Conservation (phyloP, 805 yeast genomes). For the Kazachstania bromeliacearum region DNA sequence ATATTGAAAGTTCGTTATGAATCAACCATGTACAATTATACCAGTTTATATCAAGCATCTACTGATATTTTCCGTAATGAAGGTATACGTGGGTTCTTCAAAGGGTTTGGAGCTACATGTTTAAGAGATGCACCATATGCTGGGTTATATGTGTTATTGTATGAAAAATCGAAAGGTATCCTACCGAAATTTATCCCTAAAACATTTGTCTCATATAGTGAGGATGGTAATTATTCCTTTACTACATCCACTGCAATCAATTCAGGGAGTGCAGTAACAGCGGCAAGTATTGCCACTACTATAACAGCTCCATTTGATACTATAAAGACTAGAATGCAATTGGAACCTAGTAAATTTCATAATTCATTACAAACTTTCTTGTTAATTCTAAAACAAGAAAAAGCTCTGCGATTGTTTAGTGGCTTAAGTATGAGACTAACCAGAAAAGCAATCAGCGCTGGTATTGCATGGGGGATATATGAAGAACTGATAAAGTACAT, state of each 20-base stretch:
- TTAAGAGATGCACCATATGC: slow-evolving; percentile 95
- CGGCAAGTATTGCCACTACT: slow-evolving; percentile 75
- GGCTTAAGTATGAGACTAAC: slow-evolving; percentile 75
- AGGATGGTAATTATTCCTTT: slow-evolving; percentile 22
- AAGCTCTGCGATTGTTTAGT: slow-evolving; percentile 53
- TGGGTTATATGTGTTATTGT: slow-evolving; percentile 78
- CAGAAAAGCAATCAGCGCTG: slow-evolving; percentile 85
- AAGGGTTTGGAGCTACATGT: slow-evolving; percentile 81
- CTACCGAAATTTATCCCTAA: slow-evolving; percentile 37
- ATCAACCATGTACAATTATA: slow-evolving; percentile 65
- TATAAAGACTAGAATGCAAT: slow-evolving; percentile 83
- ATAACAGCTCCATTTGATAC: slow-evolving; percentile 94
- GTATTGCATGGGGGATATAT: slow-evolving; percentile 94
- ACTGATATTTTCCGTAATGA: slow-evolving; percentile 43
- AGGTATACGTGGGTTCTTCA: slow-evolving; percentile 63
- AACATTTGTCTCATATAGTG: slow-evolving; percentile 10
- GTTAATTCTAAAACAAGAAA: slow-evolving; percentile 38
- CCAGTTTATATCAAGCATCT: slow-evolving; percentile 52
- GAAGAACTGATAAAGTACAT: slow-evolving; percentile 63
- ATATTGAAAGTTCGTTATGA: slow-evolving; percentile 84
- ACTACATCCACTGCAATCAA: slow-evolving; percentile 51
- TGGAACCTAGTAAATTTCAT: slow-evolving; percentile 42
- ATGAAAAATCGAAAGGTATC: slow-evolving; percentile 60
- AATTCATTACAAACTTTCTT: slow-evolving; percentile 34
- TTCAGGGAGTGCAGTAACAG: slow-evolving; percentile 61